phyloP scores from a whole-genome alignment of 2,329 filamentous ascomycete species.

The Trichophyton equinum region DNA sequence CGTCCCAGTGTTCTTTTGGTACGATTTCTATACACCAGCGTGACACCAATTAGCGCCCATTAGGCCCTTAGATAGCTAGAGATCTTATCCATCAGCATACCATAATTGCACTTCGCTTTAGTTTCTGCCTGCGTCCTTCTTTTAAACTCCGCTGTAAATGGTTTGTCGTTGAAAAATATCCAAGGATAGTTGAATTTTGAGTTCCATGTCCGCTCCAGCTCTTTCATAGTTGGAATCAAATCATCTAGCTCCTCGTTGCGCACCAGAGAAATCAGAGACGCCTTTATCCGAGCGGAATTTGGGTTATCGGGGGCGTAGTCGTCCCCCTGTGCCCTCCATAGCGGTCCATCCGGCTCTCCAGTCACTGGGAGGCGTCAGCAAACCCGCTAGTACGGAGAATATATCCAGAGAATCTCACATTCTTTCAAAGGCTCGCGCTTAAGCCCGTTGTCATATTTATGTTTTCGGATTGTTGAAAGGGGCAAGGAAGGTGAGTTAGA shows the following conservation, averaged over 20 bases:
- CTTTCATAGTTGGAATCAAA: conserved; percentile 76
- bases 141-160: conserved; percentile 91
- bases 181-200: conserved; percentile 99
- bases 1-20: conserved; percentile 88
- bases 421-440: conserved; percentile 76
- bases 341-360: conserved; percentile 64
- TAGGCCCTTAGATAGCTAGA: neutral
- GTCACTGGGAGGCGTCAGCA: conserved; percentile 46
- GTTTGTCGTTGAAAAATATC: conserved; percentile 97
- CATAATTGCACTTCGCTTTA: conserved; percentile 77
- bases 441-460: conserved; percentile 45
- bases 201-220: conserved; percentile 93
- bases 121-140: conserved; percentile 64
- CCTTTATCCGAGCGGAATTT: conserved; percentile 76
- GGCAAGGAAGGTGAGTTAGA: conserved; percentile 42
- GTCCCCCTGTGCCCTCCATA: conserved; percentile 59
- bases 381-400: neutral
- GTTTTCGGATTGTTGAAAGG: conserved; percentile 21
- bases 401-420: conserved; percentile 44
- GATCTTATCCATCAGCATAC: conserved; percentile 35
- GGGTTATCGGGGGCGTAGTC: conserved; percentile 66
- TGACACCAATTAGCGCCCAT: conserved; percentile 18
- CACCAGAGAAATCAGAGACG: conserved; percentile 81
- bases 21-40: conserved; percentile 57
- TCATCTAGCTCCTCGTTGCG: conserved; percentile 78